Evolutionary conservation across 2,329 filamentous ascomycete species (phyloP), one percentile per base, ranked within the genome.

Genomic region (Neonectria sp.): DNA sequence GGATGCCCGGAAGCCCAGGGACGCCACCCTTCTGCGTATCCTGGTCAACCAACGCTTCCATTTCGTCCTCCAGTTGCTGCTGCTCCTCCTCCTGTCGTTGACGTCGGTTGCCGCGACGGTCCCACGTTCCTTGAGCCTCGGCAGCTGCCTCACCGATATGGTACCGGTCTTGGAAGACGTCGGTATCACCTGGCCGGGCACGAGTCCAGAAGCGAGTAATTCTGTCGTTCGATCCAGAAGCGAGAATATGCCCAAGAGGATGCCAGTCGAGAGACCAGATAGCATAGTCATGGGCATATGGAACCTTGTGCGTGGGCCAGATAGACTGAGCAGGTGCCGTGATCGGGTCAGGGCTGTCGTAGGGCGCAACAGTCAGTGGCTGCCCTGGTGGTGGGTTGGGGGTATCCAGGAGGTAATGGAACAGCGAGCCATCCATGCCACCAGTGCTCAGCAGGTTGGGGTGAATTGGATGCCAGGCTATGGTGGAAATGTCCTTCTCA

Each of bases 251-350:
- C 31, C 96, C 96, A 0, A 98, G 87, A 1, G 96, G 96, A 79
- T 99, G 96, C 95, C 96, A 99, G 83, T 98, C 95, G 56, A 99
- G 88, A 21, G 95, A 97, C 96, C 96, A 99, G 71, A 99, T 96
- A 21, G 95, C 94, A 79, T 95, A 97, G 73, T 97, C 93, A 79
- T 99, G 96, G 0, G 96, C 96, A 77, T 92, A 95, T 8, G 93
- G 90, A 35, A 98, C 83, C 76, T 91, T 92, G 83, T 98, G 95
- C 4, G 95, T 94, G 2, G 96, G 96, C 78, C 94, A 94, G 68
- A 99, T 93, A n/a, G 94, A 93, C 80, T 98, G 95, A 0, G 94
- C 91, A 0, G 95, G 91, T 0, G 94, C 92, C 55, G 92, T 93
- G 27, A 89, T 82, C 6, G 94, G 94, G 75, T 97, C 95, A 1